Evolutionary conservation across 257 asterid species (phyloP).

Genomic region (Lycium ferocissimum): DNA sequence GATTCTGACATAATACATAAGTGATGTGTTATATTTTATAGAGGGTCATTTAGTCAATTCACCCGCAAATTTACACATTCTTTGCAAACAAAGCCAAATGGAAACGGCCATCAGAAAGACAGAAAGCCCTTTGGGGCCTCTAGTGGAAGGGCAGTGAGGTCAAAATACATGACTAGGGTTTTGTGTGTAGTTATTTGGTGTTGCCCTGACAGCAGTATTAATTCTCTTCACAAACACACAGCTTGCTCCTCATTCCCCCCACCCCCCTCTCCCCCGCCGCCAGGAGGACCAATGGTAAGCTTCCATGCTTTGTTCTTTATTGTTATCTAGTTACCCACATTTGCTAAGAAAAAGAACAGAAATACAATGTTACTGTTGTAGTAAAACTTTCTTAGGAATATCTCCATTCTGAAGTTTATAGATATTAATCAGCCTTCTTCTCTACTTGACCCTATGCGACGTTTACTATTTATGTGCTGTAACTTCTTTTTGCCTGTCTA

Average conservation of each 20-base stretch:
- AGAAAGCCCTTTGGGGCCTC: no score
- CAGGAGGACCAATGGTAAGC: slow-evolving; percentile 28
- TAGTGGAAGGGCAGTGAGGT: no score
- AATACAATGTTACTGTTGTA: not conserved
- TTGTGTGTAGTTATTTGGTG: slow-evolving; percentile 30
- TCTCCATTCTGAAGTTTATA: not conserved
- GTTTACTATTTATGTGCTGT: not conserved
- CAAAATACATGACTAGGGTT: slow-evolving; percentile 40
- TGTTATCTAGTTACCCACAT: not conserved
- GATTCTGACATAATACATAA: no score
- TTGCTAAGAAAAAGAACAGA: not conserved
- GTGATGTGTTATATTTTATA: no score
- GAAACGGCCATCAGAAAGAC: no score
- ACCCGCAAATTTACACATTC: no score
- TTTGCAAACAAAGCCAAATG: no score
- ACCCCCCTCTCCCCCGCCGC: not conserved
- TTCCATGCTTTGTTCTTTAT: not conserved
- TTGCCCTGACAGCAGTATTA: not conserved
- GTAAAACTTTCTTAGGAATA: not conserved
- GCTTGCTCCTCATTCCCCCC: no score
- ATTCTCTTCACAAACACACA: not conserved
- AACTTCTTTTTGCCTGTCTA: not conserved
- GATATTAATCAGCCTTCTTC: not conserved
- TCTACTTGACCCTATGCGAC: not conserved
- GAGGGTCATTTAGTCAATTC: no score